Base-by-base conservation (phyloP, 2,329 filamentous ascomycete species). In the Dactylellina sp. region DNA sequence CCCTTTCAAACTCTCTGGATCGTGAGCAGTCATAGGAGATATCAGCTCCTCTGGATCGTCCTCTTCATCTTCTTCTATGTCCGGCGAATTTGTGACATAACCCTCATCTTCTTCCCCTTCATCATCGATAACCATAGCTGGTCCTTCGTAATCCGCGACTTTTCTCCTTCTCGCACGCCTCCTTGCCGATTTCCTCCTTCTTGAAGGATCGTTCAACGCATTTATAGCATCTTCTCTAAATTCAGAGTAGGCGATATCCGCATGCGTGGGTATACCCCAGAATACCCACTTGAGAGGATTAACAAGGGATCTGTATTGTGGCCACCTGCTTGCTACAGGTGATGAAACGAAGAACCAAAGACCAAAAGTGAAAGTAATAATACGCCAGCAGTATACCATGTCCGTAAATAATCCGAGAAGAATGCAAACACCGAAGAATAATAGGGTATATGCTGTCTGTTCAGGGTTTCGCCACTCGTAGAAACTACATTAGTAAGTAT, bases 31-130 rank as follows among this genome's bases (percentile, higher is more conserved):
- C 22, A 60, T 24, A 18, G 60, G 60, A 7, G 60, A 61, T 22
- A 72, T 63, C 22, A 72, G 39, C 20, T 72, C 68, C 25, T 72
- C 68, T 2, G 68, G 68, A 22, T 68, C 63, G n/a, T 71, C 60
- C 9, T 47, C 61, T n/a, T 64, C 68, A 4, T 55, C 68, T 14
- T 72, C 59, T 24, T 71, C 66, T 9, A 64, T 37, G 52, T 71
- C 59, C 11, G 59, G 66, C 2, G 65, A 59, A 59, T 62, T 71
- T 12, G 66, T 63, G 7, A 59, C 53, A 59, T 64, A 64, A 28
- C 53, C 68, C 22, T 60, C 68, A 16, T 60, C 60, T 35, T 52
- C 59, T 37, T 61, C 59, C 2, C 37, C 60, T 4, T 39, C 59
- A n/a, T 62, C 65, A 3, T 70, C 64, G 18, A 71, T 56, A 47